These are phyloP conservation scores for Chromera velia DNA, from an alignment of 73 alveolate species.

Conservation along the genomic window DNA sequence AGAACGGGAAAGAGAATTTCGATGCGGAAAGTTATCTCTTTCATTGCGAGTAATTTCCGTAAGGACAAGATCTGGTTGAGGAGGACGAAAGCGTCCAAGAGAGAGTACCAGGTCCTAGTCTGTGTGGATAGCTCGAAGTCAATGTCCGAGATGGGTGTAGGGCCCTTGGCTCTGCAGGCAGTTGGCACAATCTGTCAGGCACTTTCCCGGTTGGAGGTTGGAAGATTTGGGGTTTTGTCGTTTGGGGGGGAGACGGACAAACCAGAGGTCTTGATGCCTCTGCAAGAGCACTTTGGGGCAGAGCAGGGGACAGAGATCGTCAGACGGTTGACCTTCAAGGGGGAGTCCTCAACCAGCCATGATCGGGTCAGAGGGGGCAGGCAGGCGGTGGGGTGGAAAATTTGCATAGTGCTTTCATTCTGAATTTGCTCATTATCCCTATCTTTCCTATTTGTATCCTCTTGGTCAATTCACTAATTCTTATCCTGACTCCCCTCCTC, in stretches of 20 bases:
- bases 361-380: no score
- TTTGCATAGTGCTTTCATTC: no score
- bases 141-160: constrained; percentile 36
- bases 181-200: constrained; percentile 40
- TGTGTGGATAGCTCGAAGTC: constrained; percentile 36
- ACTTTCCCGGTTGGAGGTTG: constrained; percentile 29
- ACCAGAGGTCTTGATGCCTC: no score
- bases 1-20: constrained; percentile 96
- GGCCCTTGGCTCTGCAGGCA: constrained; percentile 38
- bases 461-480: no score
- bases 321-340: no score
- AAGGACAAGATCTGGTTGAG: constrained; percentile 99
- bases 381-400: no score
- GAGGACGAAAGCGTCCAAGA: constrained; percentile 90
- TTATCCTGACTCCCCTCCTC: no score
- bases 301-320: no score
- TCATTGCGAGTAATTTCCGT: constrained; percentile 94
- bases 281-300: no score
- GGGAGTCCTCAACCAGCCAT: no score
- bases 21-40: constrained; percentile 95
- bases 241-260: constrained; percentile 31
- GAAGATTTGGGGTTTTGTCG: constrained; percentile 30
- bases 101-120: constrained; percentile 77
- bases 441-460: no score
- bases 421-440: no score